Evolutionary conservation across 2,329 filamentous ascomycete genomes (phyloP).

Genomic region (Fusarium xylarioides): DNA sequence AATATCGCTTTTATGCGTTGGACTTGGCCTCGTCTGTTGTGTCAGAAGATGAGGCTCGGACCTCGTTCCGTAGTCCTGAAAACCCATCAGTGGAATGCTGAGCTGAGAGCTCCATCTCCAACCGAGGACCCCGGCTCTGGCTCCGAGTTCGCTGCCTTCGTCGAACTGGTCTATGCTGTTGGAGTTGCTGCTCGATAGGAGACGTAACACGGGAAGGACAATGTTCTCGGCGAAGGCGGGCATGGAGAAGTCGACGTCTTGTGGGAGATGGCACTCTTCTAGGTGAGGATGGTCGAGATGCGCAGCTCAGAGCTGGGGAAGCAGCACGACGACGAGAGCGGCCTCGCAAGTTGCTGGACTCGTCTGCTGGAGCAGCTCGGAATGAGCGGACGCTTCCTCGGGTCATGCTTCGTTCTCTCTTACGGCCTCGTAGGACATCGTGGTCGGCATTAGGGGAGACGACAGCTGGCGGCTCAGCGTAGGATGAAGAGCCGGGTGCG

Average conservation of each 20-base stretch:
- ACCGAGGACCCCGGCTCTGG: slow-evolving; percentile 48
- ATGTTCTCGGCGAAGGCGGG: slow-evolving; percentile 55
- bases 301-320: slow-evolving; percentile 45
- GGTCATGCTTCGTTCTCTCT: slow-evolving; percentile 51
- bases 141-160: slow-evolving; percentile 53
- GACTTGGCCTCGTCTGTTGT: slow-evolving; percentile 28
- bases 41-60: slow-evolving; percentile 42
- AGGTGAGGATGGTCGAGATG: slow-evolving; percentile 49
- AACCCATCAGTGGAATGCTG: slow-evolving; percentile 41
- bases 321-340: slow-evolving; percentile 53
- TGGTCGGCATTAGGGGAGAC: slow-evolving; percentile 39
- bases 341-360: slow-evolving; percentile 55
- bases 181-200: slow-evolving; percentile 44
- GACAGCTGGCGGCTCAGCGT: slow-evolving; percentile 37
- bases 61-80: slow-evolving; percentile 49
- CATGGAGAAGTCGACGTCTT: slow-evolving; percentile 53
- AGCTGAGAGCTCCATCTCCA: slow-evolving; percentile 43
- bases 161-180: slow-evolving; percentile 42
- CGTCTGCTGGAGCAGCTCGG: slow-evolving; percentile 47
- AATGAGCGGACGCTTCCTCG: slow-evolving; percentile 45
- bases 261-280: slow-evolving; percentile 51
- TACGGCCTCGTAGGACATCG: slow-evolving; percentile 50
- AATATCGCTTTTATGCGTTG: slow-evolving; percentile 4
- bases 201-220: slow-evolving; percentile 53
- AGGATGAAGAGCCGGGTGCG: slow-evolving; percentile 32